These are phyloP conservation scores for Cryptosporidium viatorum DNA, from an alignment of 169 alveolate genomes.

Conservation along the genomic window DNA sequence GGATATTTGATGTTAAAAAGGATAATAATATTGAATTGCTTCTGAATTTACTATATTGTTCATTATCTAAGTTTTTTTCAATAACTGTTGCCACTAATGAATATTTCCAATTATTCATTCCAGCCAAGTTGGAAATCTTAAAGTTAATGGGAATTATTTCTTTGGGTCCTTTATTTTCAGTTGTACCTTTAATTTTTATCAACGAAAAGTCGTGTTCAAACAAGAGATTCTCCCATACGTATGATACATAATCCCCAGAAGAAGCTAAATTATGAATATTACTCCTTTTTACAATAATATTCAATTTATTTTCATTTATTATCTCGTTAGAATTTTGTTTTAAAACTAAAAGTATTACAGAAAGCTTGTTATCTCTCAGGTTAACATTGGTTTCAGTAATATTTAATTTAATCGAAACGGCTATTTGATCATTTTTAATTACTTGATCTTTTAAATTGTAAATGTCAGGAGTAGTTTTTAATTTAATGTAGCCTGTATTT, in stretches of 20 bases:
- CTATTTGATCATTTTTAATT: not conserved
- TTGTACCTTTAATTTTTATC: constrained; percentile 11
- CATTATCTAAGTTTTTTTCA: not conserved
- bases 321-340: not conserved
- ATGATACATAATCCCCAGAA: constrained; percentile 21
- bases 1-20: constrained; percentile 54
- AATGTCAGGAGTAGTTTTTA: constrained; percentile 18
- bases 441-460: not conserved
- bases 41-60: not conserved
- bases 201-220: constrained; percentile 18
- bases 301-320: constrained; percentile 22
- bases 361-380: not conserved
- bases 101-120: constrained; percentile 26
- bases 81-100: constrained; percentile 30
- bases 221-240: constrained; percentile 45
- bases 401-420: constrained; percentile 40
- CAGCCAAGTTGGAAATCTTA: constrained; percentile 6
- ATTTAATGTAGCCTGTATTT: constrained; percentile 22
- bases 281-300: constrained; percentile 21
- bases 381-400: constrained; percentile 7
- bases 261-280: constrained; percentile 25
- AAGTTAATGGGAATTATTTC: constrained; percentile 33
- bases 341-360: constrained; percentile 17
- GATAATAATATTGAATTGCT: constrained; percentile 24
- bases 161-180: not conserved